Evolutionary conservation across 345 rosid species (phyloP), one percentile per base, ranked within the genome.

Genomic region (Raphanus sativus): DNA sequence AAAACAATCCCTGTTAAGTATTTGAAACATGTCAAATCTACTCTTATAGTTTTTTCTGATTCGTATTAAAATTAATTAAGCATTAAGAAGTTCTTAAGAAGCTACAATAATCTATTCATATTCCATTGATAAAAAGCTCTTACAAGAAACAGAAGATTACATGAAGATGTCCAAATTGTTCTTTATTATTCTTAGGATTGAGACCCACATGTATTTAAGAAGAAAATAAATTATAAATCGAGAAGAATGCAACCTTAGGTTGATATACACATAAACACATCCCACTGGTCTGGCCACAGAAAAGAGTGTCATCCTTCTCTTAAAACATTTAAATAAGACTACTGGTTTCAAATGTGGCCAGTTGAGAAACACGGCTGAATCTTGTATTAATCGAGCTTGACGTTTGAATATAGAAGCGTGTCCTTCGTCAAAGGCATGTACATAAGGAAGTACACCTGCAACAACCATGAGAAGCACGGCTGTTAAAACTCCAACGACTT

Each of bases 341-440:
- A 79, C 70, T 54, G 70, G 61, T 79, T 71, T 77, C 82, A 61
- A 74, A 69, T 40, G 75, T 28, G 13, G 74, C 78, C 72, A 65
- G 33, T 65, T 17, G 60, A 71, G 66, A 45, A 72, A 64, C 65
- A 40, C 42, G 48, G 63, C 69, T 73, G 36, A 66, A 58, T 79
- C 82, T 84, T 34, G 55, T 48, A 48, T 48, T 83, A 95, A 80
- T 95, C 98, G 33, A 95, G 97, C 89, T 92, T 95, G 81, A 90
- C 96, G 75, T 89, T 95, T 10, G 99, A 90, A 79, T 95, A 92
- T 58, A 95, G 81, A 63, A 95, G 99, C 29, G 97, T 95, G 86
- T 95, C 99, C 87, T 83, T 88, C 1, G 98, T 90, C 56, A 95
- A 79, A 24, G 97, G 98, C 99, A 95, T 95, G 69, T 89, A 67